Conservation (phyloP, 805 yeast genomes). For the Starmerella lactis-condensi region DNA sequence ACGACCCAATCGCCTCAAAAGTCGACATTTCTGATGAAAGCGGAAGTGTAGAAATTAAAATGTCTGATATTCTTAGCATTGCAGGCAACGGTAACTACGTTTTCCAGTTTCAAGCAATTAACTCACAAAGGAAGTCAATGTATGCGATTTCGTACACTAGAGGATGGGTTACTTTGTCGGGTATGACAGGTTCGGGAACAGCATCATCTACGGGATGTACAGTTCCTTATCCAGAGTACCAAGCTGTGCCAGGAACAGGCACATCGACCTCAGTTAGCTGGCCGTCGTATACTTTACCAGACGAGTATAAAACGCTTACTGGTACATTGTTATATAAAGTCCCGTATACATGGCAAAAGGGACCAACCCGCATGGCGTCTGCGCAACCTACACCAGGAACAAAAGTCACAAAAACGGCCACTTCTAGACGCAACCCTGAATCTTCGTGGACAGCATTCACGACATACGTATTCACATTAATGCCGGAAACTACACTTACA, state of each 20-base stretch:
- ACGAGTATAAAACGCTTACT: conserved; percentile 16
- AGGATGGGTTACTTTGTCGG: conserved; percentile 33
- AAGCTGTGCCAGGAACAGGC: conserved; percentile 11
- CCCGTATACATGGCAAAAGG: conserved; percentile 64
- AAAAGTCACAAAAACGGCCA: conserved; percentile 34
- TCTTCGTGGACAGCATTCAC: conserved; percentile 46
- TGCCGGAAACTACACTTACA: conserved; percentile 46
- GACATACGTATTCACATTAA: conserved; percentile 29
- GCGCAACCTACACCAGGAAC: conserved; percentile 82
- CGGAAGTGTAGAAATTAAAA: conserved; percentile 19
- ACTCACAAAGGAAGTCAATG: conserved; percentile 42
- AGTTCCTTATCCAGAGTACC: conserved; percentile 3
- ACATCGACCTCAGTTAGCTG: conserved; percentile 7
- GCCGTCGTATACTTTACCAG: conserved; percentile 11
- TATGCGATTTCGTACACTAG: conserved; percentile 12
- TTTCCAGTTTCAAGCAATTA: conserved; percentile 39
- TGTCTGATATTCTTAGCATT: conserved; percentile 26
- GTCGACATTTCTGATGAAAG: background rate
- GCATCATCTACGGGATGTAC: conserved; percentile 5
- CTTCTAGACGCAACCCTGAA: conserved; percentile 45
- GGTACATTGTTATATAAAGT: conserved; percentile 25
- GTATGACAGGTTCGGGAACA: conserved; percentile 46
- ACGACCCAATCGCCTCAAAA: background rate
- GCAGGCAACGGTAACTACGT: conserved; percentile 53
- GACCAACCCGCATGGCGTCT: conserved; percentile 65